Conservation (phyloP, 1,284 basidiomycete species). For the Sparassis latifolia region DNA sequence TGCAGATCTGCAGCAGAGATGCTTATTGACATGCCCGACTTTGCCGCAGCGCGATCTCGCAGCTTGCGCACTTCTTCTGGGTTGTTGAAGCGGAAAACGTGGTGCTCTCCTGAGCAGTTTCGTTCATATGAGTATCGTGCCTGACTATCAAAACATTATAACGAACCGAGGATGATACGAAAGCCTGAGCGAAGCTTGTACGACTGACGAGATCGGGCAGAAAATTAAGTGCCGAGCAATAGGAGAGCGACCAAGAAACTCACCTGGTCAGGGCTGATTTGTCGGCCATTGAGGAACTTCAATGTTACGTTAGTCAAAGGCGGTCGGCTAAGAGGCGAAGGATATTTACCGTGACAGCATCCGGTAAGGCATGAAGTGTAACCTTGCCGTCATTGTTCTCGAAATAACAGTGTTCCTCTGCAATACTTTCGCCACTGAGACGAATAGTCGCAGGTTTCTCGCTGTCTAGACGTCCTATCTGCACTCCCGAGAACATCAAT, state of each 20-base stretch:
- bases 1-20: slow-evolving; percentile 56
- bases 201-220: slow-evolving; percentile 33
- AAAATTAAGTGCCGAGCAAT: too few species aligned
- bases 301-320: slow-evolving; percentile 1
- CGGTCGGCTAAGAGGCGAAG: too few species aligned
- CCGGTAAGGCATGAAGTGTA: slow-evolving; percentile 68
- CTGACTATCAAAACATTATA: not conserved
- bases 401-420: slow-evolving; percentile 89
- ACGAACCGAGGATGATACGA: slow-evolving; percentile 86
- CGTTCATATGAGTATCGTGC: not conserved
- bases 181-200: slow-evolving; percentile 87
- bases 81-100: slow-evolving; percentile 97
- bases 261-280: slow-evolving; percentile 71
- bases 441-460: slow-evolving; percentile 82
- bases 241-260: slow-evolving; percentile 12
- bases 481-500: slow-evolving; percentile 2
- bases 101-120: slow-evolving; percentile 72
- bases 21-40: slow-evolving; percentile 61
- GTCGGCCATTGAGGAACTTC: slow-evolving; percentile 90
- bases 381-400: slow-evolving; percentile 86
- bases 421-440: slow-evolving; percentile 88
- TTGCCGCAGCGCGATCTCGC: slow-evolving; percentile 69
- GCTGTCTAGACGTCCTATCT: slow-evolving; percentile 82
- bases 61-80: slow-evolving; percentile 91
- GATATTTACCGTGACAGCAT: slow-evolving; percentile 75